A percentile compares a stretch with the other conserved stretches of the same genome.
These are phyloP conservation scores for Fusarium nurragi DNA, from an alignment of 2,329 filamentous ascomycete genomes.

Conservation along the genomic window DNA sequence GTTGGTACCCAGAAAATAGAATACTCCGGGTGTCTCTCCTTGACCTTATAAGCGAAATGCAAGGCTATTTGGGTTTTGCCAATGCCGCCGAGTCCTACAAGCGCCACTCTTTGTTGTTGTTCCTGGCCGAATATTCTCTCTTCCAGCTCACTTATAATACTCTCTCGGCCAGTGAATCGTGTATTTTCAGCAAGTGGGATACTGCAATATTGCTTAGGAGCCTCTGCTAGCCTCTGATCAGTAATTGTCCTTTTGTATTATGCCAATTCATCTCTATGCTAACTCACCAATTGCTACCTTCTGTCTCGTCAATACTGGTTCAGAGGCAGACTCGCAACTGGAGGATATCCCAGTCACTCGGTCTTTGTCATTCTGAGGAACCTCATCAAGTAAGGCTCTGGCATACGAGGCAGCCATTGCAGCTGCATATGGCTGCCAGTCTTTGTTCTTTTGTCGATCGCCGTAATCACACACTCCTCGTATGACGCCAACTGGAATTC, in stretches of 20 bases:
- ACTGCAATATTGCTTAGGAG: not conserved
- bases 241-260: not conserved
- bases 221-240: not conserved
- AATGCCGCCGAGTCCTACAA: slow-evolving; percentile 47
- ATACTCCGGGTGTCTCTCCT: slow-evolving; percentile 41
- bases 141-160: not conserved
- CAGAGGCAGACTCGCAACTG: fast-evolving
- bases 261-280: no score
- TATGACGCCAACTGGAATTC: slow-evolving; percentile 48
- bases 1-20: slow-evolving; percentile 55
- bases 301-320: no score
- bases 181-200: not conserved
- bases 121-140: slow-evolving; percentile 19
- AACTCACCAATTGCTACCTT: not conserved
- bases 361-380: not conserved
- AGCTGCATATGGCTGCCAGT: slow-evolving; percentile 50
- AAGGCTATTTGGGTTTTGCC: slow-evolving; percentile 54
- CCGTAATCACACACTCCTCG: slow-evolving; percentile 50
- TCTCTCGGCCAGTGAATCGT: not conserved
- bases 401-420: slow-evolving; percentile 44
- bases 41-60: slow-evolving; percentile 46
- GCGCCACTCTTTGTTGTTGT: not conserved
- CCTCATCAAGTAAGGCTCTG: slow-evolving; percentile 11
- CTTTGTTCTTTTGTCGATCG: slow-evolving; percentile 47
- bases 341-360: no score